A percentile compares a stretch with the other conserved stretches of the same genome.
Conservation (phyloP, 192 early-diverging fungal genomes). For the Thamnidium elegans region DNA sequence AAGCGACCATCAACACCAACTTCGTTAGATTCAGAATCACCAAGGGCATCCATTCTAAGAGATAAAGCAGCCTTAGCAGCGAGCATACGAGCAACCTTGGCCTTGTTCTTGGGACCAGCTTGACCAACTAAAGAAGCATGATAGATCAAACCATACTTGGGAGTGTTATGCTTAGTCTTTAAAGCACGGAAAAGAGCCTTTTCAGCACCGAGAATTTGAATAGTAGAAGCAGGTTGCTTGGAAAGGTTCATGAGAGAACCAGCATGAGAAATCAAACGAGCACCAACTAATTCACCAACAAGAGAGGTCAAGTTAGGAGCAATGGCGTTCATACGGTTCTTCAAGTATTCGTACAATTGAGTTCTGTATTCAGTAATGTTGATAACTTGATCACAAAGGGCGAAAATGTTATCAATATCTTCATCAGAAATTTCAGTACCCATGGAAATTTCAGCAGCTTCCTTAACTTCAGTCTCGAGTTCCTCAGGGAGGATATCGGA, state of each 20-base stretch:
- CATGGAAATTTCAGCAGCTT: slow-evolving; percentile 98
- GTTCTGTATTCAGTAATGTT: slow-evolving; percentile 91
- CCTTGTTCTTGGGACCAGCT: slow-evolving; percentile 94
- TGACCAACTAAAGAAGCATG: slow-evolving; percentile 96
- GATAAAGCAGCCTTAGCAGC: slow-evolving; percentile 90
- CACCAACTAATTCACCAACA: slow-evolving; percentile 98
- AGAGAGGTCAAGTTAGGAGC: slow-evolving; percentile 89
- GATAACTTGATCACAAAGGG: slow-evolving; percentile 95
- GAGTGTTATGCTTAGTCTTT: slow-evolving; percentile 98
- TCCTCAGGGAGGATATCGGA: slow-evolving; percentile 87
- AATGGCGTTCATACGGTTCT: slow-evolving; percentile 94
- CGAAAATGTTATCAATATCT: slow-evolving; percentile 94
- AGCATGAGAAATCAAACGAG: slow-evolving; percentile 95
- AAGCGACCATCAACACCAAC: slow-evolving; percentile 83
- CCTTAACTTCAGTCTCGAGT: slow-evolving; percentile 88
- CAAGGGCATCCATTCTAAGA: slow-evolving; percentile 90
- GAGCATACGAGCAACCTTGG: slow-evolving; percentile 94
- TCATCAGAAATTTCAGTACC: slow-evolving; percentile 97
- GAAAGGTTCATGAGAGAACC: slow-evolving; percentile 95
- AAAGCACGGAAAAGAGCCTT: slow-evolving; percentile 99
- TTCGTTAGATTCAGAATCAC: slow-evolving; percentile 74
- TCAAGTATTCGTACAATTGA: slow-evolving; percentile 95
- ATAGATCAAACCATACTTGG: slow-evolving; percentile 98
- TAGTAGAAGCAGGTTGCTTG: slow-evolving; percentile 97
- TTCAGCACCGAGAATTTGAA: slow-evolving; percentile 99